Conservation (phyloP, 2,329 filamentous ascomycete genomes). For the Pseudogymnoascus sp. region DNA sequence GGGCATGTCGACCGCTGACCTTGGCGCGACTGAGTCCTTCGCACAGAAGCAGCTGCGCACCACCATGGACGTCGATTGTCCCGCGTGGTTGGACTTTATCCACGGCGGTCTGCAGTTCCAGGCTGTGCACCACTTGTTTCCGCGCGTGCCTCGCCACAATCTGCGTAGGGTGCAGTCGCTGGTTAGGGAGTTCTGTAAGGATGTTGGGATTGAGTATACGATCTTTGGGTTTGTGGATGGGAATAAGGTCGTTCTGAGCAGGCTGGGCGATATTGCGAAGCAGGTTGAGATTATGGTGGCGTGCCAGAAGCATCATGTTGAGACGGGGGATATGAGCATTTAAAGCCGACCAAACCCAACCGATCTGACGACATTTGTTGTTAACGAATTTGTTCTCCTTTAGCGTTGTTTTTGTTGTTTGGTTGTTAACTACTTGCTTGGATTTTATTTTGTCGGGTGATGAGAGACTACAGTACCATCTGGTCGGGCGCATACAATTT, state of each 20-base stretch:
- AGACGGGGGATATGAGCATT: slow-evolving; percentile 23
- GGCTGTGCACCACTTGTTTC: slow-evolving; percentile 62
- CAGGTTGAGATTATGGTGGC: slow-evolving; percentile 53
- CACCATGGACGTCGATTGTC: slow-evolving; percentile 68
- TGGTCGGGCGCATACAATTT: background rate
- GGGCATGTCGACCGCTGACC: slow-evolving; percentile 60
- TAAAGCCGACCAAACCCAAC: background rate
- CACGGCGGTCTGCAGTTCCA: slow-evolving; percentile 69
- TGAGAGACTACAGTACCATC: slow-evolving; percentile 4
- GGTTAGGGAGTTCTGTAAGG: slow-evolving; percentile 56
- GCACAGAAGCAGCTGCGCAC: slow-evolving; percentile 62
- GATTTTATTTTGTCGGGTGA: background rate
- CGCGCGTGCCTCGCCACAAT: slow-evolving; percentile 61
- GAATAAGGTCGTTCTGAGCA: slow-evolving; percentile 48
- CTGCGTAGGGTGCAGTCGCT: slow-evolving; percentile 51
- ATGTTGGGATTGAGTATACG: slow-evolving; percentile 55
- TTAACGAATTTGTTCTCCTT: slow-evolving; percentile 2
- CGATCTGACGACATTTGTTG: background rate
- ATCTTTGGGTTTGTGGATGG: slow-evolving; percentile 54
- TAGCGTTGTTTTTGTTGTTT: background rate
- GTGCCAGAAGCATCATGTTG: slow-evolving; percentile 45
- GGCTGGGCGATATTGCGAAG: slow-evolving; percentile 49
- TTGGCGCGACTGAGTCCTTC: slow-evolving; percentile 58
- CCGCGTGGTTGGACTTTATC: slow-evolving; percentile 62
- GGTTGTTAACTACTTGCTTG: background rate